Percentiles rank a stretch among this genome's conserved stretches.
These are phyloP conservation scores for Phytophthora sansomeana DNA, from an alignment of 352 stramenopile species.

Conservation along the genomic window DNA sequence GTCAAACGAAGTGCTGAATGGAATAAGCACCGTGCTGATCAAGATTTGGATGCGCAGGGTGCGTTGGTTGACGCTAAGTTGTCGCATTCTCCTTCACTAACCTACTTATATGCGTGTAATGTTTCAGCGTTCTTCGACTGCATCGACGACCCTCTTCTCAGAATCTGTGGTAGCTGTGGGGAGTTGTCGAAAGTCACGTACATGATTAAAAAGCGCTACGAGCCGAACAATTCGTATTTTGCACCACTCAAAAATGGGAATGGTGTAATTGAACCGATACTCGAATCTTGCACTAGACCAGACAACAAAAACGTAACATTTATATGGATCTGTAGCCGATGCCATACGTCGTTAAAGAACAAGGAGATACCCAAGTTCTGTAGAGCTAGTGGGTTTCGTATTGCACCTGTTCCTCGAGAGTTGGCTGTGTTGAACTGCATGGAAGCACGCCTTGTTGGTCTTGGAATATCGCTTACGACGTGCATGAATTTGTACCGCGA, in stretches of 20 bases:
- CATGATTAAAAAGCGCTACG: not conserved
- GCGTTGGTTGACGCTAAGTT: too few relatives aligned
- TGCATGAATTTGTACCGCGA: constrained; percentile 13
- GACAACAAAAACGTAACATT: not conserved
- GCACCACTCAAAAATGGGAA: not conserved
- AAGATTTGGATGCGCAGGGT: too few relatives aligned
- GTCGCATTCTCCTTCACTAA: too few relatives aligned
- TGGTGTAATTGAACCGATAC: constrained; percentile 2
- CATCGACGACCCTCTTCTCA: constrained; percentile 1
- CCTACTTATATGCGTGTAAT: too few relatives aligned
- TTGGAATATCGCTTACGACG: constrained; percentile 19
- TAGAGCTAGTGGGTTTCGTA: constrained; percentile 14
- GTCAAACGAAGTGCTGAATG: too few relatives aligned
- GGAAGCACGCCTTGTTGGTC: constrained; percentile 8
- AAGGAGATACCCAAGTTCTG: constrained; percentile 13
- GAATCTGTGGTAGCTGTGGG: constrained; percentile 15
- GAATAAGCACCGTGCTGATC: too few relatives aligned
- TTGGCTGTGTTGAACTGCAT: constrained; percentile 14
- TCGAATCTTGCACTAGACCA: not conserved
- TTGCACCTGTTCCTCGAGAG: constrained; percentile 1
- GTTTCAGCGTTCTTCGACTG: constrained; percentile 14
- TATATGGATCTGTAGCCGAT: constrained; percentile 3
- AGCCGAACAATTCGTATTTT: not conserved
- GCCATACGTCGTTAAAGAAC: constrained; percentile 1
- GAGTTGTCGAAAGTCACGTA: not conserved